Evolutionary conservation across 495 filamentous ascomycete species (phyloP).

Genomic region (Pseudotulostoma volvatum): DNA sequence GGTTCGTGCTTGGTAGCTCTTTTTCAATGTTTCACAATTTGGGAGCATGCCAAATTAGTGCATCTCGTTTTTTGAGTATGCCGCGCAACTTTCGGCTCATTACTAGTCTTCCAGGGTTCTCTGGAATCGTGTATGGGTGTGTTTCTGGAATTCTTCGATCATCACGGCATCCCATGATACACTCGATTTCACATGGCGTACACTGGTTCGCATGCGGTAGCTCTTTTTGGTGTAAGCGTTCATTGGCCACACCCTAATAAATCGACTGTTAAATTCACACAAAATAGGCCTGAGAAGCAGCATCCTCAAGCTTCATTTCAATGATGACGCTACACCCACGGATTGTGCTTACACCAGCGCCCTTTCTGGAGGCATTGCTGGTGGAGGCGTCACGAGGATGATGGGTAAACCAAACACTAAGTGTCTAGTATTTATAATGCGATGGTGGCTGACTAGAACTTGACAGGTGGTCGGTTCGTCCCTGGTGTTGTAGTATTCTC

Average conservation of each 20-base stretch:
- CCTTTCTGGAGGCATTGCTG: conserved; percentile 51
- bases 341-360: conserved; percentile 48
- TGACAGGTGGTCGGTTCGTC: conserved; percentile 30
- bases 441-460: too few relatives aligned
- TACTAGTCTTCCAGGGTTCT: conserved; percentile 32
- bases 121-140: conserved; percentile 59
- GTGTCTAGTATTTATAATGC: conserved; percentile 5
- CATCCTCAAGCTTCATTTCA: conserved; percentile 23
- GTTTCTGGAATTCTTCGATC: conserved; percentile 50
- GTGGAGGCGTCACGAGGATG: conserved; percentile 42
- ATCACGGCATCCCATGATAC: conserved; percentile 49
- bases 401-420: conserved; percentile 33
- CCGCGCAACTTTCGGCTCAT: too few relatives aligned
- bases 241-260: too few relatives aligned
- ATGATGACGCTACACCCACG: conserved; percentile 31
- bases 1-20: conserved; percentile 24
- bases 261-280: conserved; percentile 4
- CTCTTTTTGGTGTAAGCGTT: conserved; percentile 54
- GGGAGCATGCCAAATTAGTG: too few relatives aligned
- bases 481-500: conserved; percentile 50
- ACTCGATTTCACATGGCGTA: conserved; percentile 51
- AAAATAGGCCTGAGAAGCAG: conserved; percentile 25
- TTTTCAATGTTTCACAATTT: too few relatives aligned
- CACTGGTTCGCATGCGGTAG: conserved; percentile 69
- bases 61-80: conserved; percentile 1